Conservation (phyloP, 2,329 filamentous ascomycete species). For the Ramularia collo-cygni region DNA sequence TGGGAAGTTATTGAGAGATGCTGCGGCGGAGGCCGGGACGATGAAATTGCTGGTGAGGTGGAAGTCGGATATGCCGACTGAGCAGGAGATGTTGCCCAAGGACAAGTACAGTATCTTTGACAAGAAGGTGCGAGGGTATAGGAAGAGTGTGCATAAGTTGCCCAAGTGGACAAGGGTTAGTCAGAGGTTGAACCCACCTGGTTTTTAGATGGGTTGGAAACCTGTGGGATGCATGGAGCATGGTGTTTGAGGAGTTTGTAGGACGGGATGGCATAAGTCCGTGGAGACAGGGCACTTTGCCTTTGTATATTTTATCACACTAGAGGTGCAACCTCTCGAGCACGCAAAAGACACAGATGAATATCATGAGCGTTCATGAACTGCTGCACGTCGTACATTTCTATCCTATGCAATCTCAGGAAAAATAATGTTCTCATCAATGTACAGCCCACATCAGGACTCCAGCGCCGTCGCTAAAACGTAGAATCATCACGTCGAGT, state of each 20-base stretch:
- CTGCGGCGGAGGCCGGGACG: slow-evolving; percentile 44
- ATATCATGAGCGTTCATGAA: too few species aligned
- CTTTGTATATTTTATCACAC: too few species aligned
- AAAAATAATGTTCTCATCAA: too few species aligned
- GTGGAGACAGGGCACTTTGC: too few species aligned
- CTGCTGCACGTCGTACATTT: too few species aligned
- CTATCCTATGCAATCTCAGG: too few species aligned
- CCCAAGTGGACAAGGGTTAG: slow-evolving; percentile 88
- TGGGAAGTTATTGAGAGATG: slow-evolving; percentile 16
- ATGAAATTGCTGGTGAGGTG: slow-evolving; percentile 76
- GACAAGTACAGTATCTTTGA: slow-evolving; percentile 99
- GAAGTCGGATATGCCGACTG: slow-evolving; percentile 93
- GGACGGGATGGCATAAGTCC: too few species aligned
- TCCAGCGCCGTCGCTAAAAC: slow-evolving; percentile 6
- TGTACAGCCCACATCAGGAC: too few species aligned
- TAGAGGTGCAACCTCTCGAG: too few species aligned
- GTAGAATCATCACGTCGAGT: not conserved
- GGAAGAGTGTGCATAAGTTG: slow-evolving; percentile 85
- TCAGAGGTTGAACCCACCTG: slow-evolving; percentile 87
- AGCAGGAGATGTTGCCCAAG: slow-evolving; percentile 88
- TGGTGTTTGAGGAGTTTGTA: too few species aligned
- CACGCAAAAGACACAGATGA: too few species aligned
- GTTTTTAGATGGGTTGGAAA: slow-evolving; percentile 55
- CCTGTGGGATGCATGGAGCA: not conserved
- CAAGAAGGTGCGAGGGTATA: slow-evolving; percentile 87